Evolutionary conservation across 352 stramenopile species (phyloP).

Genomic region (Phytophthora foliorum): DNA sequence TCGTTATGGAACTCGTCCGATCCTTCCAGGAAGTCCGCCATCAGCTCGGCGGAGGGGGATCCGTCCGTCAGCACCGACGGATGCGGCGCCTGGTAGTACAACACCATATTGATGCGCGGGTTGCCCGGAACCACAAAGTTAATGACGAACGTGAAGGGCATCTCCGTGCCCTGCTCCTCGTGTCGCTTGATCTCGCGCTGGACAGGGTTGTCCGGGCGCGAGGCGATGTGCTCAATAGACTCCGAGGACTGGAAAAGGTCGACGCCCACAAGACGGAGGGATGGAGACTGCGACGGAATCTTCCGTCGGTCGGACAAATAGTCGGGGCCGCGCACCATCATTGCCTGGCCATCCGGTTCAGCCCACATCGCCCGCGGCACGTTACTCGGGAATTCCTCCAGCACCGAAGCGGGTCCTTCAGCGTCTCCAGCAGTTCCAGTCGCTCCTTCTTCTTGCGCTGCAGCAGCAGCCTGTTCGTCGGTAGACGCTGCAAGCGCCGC

Average conservation of each 20-base stretch:
- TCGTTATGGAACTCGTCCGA: slow-evolving; percentile 84
- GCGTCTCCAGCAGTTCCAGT: slow-evolving; percentile 26
- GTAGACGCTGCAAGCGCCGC: slow-evolving; percentile 48
- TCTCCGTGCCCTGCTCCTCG: slow-evolving; percentile 63
- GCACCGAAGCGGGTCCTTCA: slow-evolving; percentile 22
- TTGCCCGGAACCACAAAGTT: slow-evolving; percentile 82
- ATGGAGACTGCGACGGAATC: slow-evolving; percentile 73
- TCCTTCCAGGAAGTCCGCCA: slow-evolving; percentile 79
- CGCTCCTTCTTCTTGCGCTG: slow-evolving; percentile 25
- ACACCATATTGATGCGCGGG: slow-evolving; percentile 67
- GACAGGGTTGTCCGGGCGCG: slow-evolving; percentile 66
- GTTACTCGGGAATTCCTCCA: slow-evolving; percentile 64
- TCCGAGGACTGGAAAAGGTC: slow-evolving; percentile 71
- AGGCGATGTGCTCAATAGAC: slow-evolving; percentile 71
- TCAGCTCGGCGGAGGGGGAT: slow-evolving; percentile 73
- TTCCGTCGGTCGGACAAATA: slow-evolving; percentile 78
- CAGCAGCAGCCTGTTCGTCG: slow-evolving; percentile 32
- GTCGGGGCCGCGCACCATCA: slow-evolving; percentile 79
- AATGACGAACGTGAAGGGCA: slow-evolving; percentile 84
- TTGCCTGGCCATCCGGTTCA: slow-evolving; percentile 66
- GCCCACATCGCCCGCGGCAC: slow-evolving; percentile 77
- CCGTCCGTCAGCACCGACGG: slow-evolving; percentile 62
- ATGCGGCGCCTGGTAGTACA: slow-evolving; percentile 78
- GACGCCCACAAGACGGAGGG: slow-evolving; percentile 71
- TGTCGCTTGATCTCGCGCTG: slow-evolving; percentile 70